Evolutionary conservation across 2,329 filamentous ascomycete genomes (phyloP).

Genomic region (Coleophoma cylindrospora): DNA sequence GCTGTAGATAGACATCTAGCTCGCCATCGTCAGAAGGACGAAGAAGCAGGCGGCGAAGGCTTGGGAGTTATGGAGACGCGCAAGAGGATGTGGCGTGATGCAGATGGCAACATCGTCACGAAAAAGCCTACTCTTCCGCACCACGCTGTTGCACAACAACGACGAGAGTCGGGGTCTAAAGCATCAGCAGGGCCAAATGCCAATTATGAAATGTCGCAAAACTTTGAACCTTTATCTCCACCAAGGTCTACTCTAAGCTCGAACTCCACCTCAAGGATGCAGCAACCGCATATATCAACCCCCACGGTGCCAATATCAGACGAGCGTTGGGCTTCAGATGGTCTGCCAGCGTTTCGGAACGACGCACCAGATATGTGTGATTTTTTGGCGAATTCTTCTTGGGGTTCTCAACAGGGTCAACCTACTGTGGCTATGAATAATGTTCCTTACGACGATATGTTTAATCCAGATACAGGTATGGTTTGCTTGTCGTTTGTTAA

Average conservation of each 20-base stretch:
- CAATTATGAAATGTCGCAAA: background rate
- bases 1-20: slow-evolving; percentile 48
- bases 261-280: background rate
- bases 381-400: slow-evolving; percentile 20
- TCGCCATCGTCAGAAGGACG: slow-evolving; percentile 47
- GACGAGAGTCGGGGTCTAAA: background rate
- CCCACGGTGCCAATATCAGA: background rate
- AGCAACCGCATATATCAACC: background rate
- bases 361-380: slow-evolving; percentile 11
- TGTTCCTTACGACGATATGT: slow-evolving; percentile 46
- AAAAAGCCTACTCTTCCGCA: slow-evolving; percentile 26
- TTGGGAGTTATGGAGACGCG: slow-evolving; percentile 46
- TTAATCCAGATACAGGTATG: slow-evolving; percentile 48
- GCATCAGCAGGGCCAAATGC: background rate
- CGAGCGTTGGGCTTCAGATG: slow-evolving; percentile 1
- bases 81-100: slow-evolving; percentile 50
- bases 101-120: slow-evolving; percentile 46
- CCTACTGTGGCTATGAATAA: slow-evolving; percentile 19
- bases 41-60: slow-evolving; percentile 48
- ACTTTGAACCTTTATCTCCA: slow-evolving; percentile 1
- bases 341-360: background rate
- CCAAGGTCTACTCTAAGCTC: slow-evolving; percentile 6
- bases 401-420: slow-evolving; percentile 19
- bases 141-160: slow-evolving; percentile 1
- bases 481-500: background rate